Conservation (phyloP, 805 yeast species). For the Yamadazyma akitaensis region DNA sequence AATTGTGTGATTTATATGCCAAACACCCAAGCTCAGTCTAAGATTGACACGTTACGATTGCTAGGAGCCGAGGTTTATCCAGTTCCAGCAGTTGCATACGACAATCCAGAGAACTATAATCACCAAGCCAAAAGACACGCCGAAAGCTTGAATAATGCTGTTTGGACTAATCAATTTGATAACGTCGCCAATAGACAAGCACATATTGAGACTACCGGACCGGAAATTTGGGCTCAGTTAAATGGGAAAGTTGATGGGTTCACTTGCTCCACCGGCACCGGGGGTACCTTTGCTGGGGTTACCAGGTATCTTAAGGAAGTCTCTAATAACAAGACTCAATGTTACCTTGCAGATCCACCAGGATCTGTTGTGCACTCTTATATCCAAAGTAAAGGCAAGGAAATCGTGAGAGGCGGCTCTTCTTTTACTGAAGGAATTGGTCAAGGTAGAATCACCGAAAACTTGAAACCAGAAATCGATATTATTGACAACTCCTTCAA, state of each 20-base stretch:
- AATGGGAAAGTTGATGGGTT: conserved; percentile 77
- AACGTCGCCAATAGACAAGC: conserved; percentile 85
- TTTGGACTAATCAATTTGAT: conserved; percentile 93
- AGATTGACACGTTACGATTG: conserved; percentile 67
- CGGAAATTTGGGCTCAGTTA: conserved; percentile 86
- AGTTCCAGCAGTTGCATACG: conserved; percentile 82
- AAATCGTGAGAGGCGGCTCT: conserved; percentile 69
- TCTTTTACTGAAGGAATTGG: conserved; percentile 97
- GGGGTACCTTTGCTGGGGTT: conserved; percentile 87
- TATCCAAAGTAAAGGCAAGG: conserved; percentile 65
- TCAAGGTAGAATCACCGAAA: conserved; percentile 88
- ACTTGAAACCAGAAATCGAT: conserved; percentile 68
- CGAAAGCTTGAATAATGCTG: conserved; percentile 69
- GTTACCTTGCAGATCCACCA: conserved; percentile 88
- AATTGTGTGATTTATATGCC: conserved; percentile 89
- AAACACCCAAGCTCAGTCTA: conserved; percentile 77
- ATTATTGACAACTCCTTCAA: conserved; percentile 76
- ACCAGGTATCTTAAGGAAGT: conserved; percentile 73
- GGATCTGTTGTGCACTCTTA: conserved; percentile 83
- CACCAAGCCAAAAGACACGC: conserved; percentile 87
- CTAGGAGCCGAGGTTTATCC: conserved; percentile 87
- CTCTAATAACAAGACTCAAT: conserved; percentile 52
- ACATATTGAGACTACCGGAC: conserved; percentile 87
- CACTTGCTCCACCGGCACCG: conserved; percentile 91
- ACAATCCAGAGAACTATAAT: conserved; percentile 81